Percentiles rank a stretch among this genome's conserved stretches.
phyloP scores from a whole-genome alignment of 805 yeast species.

The Saturnispora besseyi region DNA sequence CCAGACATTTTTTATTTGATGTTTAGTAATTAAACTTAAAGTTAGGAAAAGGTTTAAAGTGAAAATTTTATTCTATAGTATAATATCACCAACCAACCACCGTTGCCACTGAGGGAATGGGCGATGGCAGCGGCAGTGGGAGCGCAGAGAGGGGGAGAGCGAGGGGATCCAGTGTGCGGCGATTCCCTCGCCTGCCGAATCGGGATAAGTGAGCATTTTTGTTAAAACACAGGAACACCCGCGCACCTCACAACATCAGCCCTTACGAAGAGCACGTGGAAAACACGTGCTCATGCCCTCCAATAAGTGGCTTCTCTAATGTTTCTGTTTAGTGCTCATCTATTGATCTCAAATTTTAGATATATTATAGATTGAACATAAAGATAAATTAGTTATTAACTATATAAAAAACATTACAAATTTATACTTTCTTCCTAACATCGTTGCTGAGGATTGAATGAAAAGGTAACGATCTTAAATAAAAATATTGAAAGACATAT shows the following conservation, averaged over 20 bases:
- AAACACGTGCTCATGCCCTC: not conserved
- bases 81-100: not conserved
- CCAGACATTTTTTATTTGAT: constrained; percentile 54
- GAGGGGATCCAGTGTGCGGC: not conserved
- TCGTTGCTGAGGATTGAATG: too few relatives aligned
- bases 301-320: not conserved
- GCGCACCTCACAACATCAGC: not conserved
- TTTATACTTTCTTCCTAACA: too few relatives aligned
- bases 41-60: not conserved
- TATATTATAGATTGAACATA: not conserved
- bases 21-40: constrained; percentile 6
- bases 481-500: not conserved
- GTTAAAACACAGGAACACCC: not conserved
- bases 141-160: not conserved
- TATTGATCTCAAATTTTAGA: not conserved
- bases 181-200: not conserved
- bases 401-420: not conserved
- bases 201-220: not conserved
- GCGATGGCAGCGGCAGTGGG: too few relatives aligned
- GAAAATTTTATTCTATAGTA: not conserved
- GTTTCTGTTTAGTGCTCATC: not conserved
- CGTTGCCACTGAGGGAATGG: not conserved
- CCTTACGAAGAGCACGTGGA: not conserved
- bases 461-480: not conserved
- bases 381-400: not conserved